A percentile compares a stretch with the other conserved stretches of the same genome.
phyloP scores from a whole-genome alignment of 2,329 filamentous ascomycete genomes.

The Chaetomiaceae sp. region DNA sequence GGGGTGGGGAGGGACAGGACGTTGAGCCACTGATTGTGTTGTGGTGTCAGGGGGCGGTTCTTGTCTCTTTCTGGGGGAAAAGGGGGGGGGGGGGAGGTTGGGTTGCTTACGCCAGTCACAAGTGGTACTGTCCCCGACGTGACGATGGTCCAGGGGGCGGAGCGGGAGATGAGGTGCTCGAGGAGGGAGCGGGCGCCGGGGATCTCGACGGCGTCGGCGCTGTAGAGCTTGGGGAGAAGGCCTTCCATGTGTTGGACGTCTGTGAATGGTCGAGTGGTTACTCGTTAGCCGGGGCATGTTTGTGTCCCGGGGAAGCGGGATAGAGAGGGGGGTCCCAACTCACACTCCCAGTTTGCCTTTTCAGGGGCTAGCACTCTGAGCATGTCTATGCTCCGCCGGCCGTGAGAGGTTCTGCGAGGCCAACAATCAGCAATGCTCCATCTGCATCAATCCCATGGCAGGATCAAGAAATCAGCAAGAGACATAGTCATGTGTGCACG shows the following conservation, averaged over 20 bases:
- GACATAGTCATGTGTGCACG: neutral
- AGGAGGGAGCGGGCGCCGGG: constrained; percentile 74
- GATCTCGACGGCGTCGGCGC: constrained; percentile 75
- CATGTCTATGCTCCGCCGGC: constrained; percentile 81
- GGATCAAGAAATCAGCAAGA: neutral
- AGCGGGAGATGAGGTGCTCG: constrained; percentile 54
- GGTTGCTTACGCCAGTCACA: constrained; percentile 47
- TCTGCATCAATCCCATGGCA: too few relatives aligned
- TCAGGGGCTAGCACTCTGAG: constrained; percentile 73
- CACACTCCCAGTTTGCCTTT: constrained; percentile 91
- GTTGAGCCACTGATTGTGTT: constrained; percentile 54
- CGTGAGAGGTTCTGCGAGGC: constrained; percentile 70
- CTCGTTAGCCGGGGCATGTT: too few relatives aligned
- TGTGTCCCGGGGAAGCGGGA: neutral
- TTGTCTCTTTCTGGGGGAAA: neutral
- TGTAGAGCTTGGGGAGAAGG: constrained; percentile 70
- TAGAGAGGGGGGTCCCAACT: constrained; percentile 36
- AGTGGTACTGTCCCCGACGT: constrained; percentile 66
- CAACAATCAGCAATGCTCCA: neutral
- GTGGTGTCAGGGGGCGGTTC: neutral
- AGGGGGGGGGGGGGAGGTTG: neutral
- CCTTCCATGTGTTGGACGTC: constrained; percentile 77
- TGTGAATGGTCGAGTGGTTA: too few relatives aligned
- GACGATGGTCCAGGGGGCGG: constrained; percentile 80
- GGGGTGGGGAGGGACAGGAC: constrained; percentile 62